Conservation (phyloP, 192 early-diverging fungal genomes). For the Mortierella antarctica region DNA sequence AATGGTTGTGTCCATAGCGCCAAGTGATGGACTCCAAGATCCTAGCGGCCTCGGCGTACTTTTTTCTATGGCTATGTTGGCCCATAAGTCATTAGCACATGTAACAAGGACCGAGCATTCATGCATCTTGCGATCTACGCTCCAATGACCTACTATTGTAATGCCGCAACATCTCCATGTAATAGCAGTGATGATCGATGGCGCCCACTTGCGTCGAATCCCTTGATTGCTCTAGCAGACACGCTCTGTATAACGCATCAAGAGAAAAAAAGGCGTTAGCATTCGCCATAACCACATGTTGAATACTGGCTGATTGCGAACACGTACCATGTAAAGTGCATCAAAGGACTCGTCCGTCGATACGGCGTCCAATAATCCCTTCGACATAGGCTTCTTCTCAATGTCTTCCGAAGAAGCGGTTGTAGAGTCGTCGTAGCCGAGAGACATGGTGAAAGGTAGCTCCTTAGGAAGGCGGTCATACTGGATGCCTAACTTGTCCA, state of each 20-base stretch:
- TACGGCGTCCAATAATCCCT: conserved; percentile 71
- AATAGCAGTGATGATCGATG: conserved; percentile 69
- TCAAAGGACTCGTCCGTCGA: conserved; percentile 73
- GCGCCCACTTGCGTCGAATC: conserved; percentile 75
- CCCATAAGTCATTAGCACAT: not conserved
- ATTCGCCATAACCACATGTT: not conserved
- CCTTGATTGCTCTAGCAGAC: conserved; percentile 72
- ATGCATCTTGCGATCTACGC: not conserved
- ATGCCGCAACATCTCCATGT: conserved; percentile 79
- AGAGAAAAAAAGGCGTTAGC: not conserved
- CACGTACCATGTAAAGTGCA: conserved; percentile 74
- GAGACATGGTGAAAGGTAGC: conserved; percentile 64
- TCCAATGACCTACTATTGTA: conserved; percentile 73
- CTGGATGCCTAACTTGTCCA: conserved; percentile 78
- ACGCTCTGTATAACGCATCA: conserved; percentile 56
- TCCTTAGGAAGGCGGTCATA: conserved; percentile 64
- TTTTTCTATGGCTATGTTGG: conserved; percentile 57
- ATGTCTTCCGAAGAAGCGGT: conserved; percentile 17
- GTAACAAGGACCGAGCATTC: not conserved
- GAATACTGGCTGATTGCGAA: not conserved
- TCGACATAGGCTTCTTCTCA: conserved; percentile 67
- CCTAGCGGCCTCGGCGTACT: conserved; percentile 72
- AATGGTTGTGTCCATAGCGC: conserved; percentile 66
- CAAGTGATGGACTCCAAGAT: conserved; percentile 70
- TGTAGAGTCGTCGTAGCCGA: conserved; percentile 46